These are phyloP conservation scores for Eragrostis tef DNA, from an alignment of 202 grass and related monocot species.

Conservation along the genomic window DNA sequence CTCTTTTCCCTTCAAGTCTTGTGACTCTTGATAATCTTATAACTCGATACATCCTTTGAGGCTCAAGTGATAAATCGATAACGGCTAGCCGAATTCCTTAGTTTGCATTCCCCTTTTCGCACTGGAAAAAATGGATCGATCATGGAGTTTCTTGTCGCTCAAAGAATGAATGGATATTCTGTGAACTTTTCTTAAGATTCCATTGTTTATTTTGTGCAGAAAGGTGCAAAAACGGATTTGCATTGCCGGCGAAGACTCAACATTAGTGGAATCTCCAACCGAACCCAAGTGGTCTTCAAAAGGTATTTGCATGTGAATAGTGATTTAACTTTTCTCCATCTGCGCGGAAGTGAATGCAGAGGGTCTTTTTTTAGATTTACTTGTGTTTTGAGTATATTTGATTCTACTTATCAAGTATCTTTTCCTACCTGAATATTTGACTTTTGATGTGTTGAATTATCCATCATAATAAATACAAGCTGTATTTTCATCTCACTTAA, in stretches of 20 bases:
- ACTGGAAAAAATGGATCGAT: background rate
- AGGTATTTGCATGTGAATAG: constrained; percentile 61
- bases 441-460: background rate
- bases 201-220: too few relatives aligned
- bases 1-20: background rate
- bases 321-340: too few relatives aligned
- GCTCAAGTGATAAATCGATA: background rate
- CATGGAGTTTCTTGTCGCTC: constrained; percentile 24
- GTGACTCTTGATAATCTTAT: too few relatives aligned
- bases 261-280: constrained; percentile 79
- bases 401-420: background rate
- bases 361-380: too few relatives aligned
- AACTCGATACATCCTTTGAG: background rate
- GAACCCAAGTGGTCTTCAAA: constrained; percentile 91
- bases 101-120: constrained; percentile 23
- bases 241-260: constrained; percentile 72
- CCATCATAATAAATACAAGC: constrained; percentile 12
- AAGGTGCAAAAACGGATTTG: constrained; percentile 59
- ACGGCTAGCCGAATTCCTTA: background rate
- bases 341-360: too few relatives aligned
- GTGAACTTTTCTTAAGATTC: background rate
- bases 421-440: background rate
- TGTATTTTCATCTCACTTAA: constrained; percentile 27
- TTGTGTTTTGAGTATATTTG: constrained; percentile 22
- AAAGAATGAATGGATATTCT: constrained; percentile 7